Conservation (phyloP, 2,329 filamentous ascomycete genomes). For the Biscogniauxia marginata region DNA sequence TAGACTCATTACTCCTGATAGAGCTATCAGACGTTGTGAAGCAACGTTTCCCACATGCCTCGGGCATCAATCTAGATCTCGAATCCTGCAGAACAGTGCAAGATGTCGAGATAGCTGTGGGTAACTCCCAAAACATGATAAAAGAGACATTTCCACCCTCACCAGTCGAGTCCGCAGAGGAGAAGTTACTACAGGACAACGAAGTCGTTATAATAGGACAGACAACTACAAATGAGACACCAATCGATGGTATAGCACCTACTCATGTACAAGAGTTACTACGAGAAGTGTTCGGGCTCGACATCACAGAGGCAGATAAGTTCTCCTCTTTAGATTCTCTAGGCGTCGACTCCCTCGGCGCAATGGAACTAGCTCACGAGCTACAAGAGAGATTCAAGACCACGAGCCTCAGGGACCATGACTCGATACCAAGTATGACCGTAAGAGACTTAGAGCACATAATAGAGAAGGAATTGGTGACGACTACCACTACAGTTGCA, state of each 20-base stretch:
- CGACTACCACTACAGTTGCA: not conserved
- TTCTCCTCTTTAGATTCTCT: conserved; percentile 13
- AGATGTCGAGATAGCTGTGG: conserved; percentile 8
- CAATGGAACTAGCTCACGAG: conserved; percentile 24
- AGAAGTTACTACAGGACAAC: not conserved
- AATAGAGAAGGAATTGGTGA: not conserved
- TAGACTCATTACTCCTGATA: not conserved
- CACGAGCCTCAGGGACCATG: conserved; percentile 13
- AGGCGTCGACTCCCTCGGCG: conserved; percentile 28
- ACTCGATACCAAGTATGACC: conserved; percentile 13
- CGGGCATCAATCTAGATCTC: not conserved
- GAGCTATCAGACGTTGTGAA: not conserved
- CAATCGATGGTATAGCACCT: not conserved
- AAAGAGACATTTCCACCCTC: not conserved
- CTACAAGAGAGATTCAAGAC: conserved; percentile 22
- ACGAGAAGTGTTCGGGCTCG: conserved; percentile 24
- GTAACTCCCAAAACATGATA: not conserved
- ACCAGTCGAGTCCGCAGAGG: not conserved
- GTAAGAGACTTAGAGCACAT: conserved; percentile 6
- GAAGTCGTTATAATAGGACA: not conserved
- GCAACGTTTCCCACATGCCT: not conserved
- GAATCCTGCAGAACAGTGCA: not conserved
- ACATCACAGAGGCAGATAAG: conserved; percentile 15
- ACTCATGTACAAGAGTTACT: conserved; percentile 16
- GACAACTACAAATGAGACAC: not conserved